These are phyloP conservation scores for Trifolium fragiferum DNA, from an alignment of 306 rosid genomes.

Conservation along the genomic window DNA sequence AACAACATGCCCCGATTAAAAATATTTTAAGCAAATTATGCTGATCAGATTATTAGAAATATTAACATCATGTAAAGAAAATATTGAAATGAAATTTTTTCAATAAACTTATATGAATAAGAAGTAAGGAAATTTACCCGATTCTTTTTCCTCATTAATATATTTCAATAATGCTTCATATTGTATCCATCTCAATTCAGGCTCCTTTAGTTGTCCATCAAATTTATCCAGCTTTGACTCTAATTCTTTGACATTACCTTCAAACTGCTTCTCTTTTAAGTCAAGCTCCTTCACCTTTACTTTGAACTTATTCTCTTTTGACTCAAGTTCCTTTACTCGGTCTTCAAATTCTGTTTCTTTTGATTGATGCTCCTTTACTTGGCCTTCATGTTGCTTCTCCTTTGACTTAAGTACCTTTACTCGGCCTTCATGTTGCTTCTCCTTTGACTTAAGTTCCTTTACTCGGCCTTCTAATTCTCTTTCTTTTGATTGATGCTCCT, in stretches of 20 bases:
- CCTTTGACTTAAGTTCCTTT: background rate
- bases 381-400: background rate
- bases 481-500: no score
- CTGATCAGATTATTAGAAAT: background rate
- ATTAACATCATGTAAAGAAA: conserved; percentile 5
- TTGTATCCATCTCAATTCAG: conserved; percentile 43
- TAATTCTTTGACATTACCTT: conserved; percentile 18
- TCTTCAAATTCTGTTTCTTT: background rate
- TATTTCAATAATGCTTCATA: conserved; percentile 23
- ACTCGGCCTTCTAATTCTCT: no score
- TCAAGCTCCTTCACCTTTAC: conserved; percentile 20
- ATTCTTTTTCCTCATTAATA: conserved; percentile 26
- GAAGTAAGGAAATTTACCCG: conserved; percentile 45
- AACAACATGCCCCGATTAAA: conserved; percentile 7
- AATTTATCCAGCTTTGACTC: conserved; percentile 41
- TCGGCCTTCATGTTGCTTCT: background rate
- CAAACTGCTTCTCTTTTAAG: conserved; percentile 35
- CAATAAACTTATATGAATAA: conserved; percentile 30
- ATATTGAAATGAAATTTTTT: conserved; percentile 8
- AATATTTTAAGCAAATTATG: background rate
- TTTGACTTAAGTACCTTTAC: background rate
- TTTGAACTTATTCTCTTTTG: conserved; percentile 16
- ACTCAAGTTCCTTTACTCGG: background rate
- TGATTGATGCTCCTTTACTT: background rate
- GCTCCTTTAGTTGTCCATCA: conserved; percentile 38